These are phyloP conservation scores for Chrysanthemum makinoi DNA, from an alignment of 129 eudicot species.

Conservation along the genomic window DNA sequence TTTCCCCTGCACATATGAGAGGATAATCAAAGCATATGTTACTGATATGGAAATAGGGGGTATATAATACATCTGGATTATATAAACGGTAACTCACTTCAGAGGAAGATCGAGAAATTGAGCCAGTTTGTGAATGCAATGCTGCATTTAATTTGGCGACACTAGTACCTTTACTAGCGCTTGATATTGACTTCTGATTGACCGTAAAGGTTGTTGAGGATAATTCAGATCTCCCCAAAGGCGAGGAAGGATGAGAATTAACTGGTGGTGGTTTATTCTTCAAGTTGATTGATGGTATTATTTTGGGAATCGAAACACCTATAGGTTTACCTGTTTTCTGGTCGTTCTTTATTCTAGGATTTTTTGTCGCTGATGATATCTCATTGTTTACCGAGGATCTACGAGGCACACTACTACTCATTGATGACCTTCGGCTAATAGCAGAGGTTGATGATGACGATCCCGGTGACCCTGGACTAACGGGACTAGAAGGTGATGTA, in stretches of 20 bases:
- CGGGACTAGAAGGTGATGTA: conserved; percentile 28
- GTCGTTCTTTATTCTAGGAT: conserved; percentile 19
- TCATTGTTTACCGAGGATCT: conserved; percentile 18
- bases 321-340: conserved; percentile 15
- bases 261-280: conserved; percentile 32
- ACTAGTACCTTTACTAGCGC: conserved; percentile 14
- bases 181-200: conserved; percentile 18
- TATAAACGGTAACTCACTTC: too few relatives aligned
- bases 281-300: conserved; percentile 15
- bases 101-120: background rate
- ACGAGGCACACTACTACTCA: conserved; percentile 14
- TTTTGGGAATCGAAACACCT: conserved; percentile 1
- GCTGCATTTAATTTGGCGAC: background rate
- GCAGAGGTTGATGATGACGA: conserved; percentile 17
- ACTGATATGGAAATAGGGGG: too few relatives aligned
- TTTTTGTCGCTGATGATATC: conserved; percentile 10
- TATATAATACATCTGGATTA: too few relatives aligned
- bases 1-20: conserved; percentile 12
- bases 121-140: background rate
- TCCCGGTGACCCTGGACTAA: conserved; percentile 28
- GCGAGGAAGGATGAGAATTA: conserved; percentile 24
- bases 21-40: background rate
- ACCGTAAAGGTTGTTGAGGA: conserved; percentile 12
- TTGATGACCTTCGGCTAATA: conserved; percentile 18
- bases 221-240: conserved; percentile 22